Base-by-base conservation (phyloP, 495 filamentous ascomycete species). In the Aspergillus haitiensis region DNA sequence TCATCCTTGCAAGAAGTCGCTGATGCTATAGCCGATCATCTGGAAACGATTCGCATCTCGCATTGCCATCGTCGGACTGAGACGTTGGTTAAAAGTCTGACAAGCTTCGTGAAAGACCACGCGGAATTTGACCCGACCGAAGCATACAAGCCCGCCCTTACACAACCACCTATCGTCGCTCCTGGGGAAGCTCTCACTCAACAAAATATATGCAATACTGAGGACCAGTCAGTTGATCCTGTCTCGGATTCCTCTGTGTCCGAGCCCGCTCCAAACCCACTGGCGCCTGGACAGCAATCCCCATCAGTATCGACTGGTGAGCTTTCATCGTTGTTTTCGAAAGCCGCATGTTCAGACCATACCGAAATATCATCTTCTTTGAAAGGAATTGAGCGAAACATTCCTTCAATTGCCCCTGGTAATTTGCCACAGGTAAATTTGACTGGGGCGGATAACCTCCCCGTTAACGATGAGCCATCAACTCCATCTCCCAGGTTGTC, bases 21-120 rank as follows among this genome's bases (percentile, higher is more conserved):
- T 4, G 66, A 72, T 58, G 67, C 71, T 2, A 70, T 73, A 6
- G 67, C 59, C 2, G 45, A 60, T 15, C 71, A 75, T 59, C 42
- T 74, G n/a, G 73, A 76, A 48, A 71, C 71, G 13, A 66, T 69
- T 3, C 67, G 73, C 5, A 64, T 70, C 27, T 61, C 60, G 0
- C 61, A 70, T 49, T 62, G 52, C 21, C 70, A 74, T 57, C 52
- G 56, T n/a, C 70, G 71, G 7, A 63, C 67, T 1, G 71, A 72
- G 36, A 52, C 55, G 16, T 55, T 72, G 37, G 69, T 74, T 39
- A 69, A 70, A 40, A 70, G 72, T 2, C 60, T 75, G 40, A 73
- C 65, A 0, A 70, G 49, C 27, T 73, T 74, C 39, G 67, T 71
- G 31, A 70, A 76, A 60, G 56, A 68, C 11, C 62, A 69, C 27